Evolutionary conservation across 192 early-diverging fungal genomes (phyloP).

Genomic region (Umbelopsis vinacea): DNA sequence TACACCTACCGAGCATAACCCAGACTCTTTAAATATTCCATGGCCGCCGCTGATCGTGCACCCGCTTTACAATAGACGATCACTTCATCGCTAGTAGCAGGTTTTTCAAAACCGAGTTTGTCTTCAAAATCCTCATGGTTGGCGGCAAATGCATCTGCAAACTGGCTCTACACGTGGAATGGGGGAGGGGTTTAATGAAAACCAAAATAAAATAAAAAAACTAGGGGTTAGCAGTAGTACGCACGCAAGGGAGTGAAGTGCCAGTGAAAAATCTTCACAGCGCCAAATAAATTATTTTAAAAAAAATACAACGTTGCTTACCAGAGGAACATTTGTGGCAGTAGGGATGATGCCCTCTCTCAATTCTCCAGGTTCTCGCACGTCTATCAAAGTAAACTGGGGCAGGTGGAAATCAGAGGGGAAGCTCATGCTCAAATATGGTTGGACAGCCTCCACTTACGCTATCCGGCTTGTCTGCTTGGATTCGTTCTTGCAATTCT

Average conservation of each 20-base stretch:
- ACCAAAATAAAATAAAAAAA: too few species aligned
- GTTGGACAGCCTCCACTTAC: not conserved
- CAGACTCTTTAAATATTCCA: conserved; percentile 56
- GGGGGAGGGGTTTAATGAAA: not conserved
- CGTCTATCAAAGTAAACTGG: conserved; percentile 64
- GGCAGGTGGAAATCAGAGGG: not conserved
- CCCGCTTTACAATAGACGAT: conserved; percentile 76
- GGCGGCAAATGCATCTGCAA: conserved; percentile 26
- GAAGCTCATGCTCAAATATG: not conserved
- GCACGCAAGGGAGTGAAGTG: not conserved
- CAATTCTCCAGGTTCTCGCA: conserved; percentile 68
- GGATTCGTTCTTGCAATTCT: conserved; percentile 4
- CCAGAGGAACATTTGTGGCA: conserved; percentile 68
- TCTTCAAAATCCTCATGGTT: conserved; percentile 37
- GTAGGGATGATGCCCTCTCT: conserved; percentile 67
- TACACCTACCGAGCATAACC: conserved; percentile 48
- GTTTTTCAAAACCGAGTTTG: conserved; percentile 61
- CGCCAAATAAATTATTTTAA: too few species aligned
- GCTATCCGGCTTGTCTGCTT: not conserved
- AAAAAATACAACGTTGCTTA: conserved; percentile 37
- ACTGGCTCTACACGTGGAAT: conserved; percentile 34
- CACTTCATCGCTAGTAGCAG: conserved; percentile 51
- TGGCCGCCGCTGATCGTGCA: conserved; percentile 65
- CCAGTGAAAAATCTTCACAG: too few species aligned
- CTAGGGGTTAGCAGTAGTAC: not conserved